Percentiles rank a stretch among this genome's conserved stretches.
These are phyloP conservation scores for Phytophthora citrophthora DNA, from an alignment of 352 stramenopile species.

Conservation along the genomic window DNA sequence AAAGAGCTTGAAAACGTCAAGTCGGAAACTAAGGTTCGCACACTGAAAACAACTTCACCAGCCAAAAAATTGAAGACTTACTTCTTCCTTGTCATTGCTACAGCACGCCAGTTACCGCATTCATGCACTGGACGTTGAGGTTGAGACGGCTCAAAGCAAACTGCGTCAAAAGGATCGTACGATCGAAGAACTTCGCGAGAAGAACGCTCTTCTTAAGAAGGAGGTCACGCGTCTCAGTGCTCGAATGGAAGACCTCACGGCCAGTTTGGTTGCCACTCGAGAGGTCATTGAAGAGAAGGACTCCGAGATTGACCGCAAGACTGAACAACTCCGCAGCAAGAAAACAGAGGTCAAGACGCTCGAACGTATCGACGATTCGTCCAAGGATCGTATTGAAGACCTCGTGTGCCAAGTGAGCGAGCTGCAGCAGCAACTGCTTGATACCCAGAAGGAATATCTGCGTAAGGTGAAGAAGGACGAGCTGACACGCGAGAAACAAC, in stretches of 20 bases:
- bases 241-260: constrained; percentile 55
- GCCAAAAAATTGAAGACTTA: background rate
- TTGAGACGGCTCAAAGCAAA: constrained; percentile 79
- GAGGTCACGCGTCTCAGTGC: constrained; percentile 59
- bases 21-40: constrained; percentile 62
- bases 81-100: background rate
- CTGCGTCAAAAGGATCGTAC: constrained; percentile 74
- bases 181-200: constrained; percentile 76
- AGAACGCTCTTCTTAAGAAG: constrained; percentile 68
- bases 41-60: no score
- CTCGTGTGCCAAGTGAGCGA: constrained; percentile 74
- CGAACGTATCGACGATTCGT: constrained; percentile 75
- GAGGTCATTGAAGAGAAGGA: constrained; percentile 69
- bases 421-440: constrained; percentile 75
- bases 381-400: constrained; percentile 80
- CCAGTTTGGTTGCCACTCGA: constrained; percentile 53
- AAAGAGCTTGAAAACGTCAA: constrained; percentile 76
- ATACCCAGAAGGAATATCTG: constrained; percentile 82
- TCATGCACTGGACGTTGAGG: constrained; percentile 74
- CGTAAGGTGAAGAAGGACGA: constrained; percentile 84
- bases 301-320: constrained; percentile 63
- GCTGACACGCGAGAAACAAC: constrained; percentile 68
- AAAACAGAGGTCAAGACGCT: constrained; percentile 85
- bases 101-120: constrained; percentile 77
- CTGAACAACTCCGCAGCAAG: constrained; percentile 69